Evolutionary conservation across 148 eudicot genomes (phyloP).

Genomic region (Linanthus parryae): DNA sequence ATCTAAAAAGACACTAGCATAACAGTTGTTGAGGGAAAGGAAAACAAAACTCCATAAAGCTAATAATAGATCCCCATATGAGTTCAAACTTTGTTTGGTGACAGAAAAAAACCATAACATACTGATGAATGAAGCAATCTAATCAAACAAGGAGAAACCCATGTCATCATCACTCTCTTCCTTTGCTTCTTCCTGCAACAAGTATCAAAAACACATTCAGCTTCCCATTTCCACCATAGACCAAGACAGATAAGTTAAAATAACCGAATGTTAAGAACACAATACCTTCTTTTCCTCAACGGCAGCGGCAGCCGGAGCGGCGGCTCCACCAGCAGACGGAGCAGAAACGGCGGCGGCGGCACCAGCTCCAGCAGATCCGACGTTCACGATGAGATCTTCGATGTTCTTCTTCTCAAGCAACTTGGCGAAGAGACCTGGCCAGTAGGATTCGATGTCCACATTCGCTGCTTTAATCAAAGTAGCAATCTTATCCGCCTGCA

Average conservation of each 20-base stretch:
- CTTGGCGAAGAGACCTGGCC: conserved; percentile 62
- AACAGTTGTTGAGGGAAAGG: too few species aligned
- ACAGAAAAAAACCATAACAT: too few species aligned
- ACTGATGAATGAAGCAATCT: conserved; percentile 2
- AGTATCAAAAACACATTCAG: not conserved
- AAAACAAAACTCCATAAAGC: too few species aligned
- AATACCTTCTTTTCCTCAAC: conserved; percentile 46
- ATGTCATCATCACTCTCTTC: conserved; percentile 27
- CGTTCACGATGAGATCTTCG: conserved; percentile 54
- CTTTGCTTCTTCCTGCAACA: conserved; percentile 22
- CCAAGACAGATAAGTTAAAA: not conserved
- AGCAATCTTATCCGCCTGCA: conserved; percentile 54
- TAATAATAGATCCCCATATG: too few species aligned
- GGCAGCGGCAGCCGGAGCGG: conserved; percentile 53
- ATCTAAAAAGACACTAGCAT: too few species aligned
- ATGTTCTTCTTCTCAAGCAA: conserved; percentile 50
- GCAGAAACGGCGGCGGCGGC: conserved; percentile 24
- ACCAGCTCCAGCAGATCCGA: conserved; percentile 59
- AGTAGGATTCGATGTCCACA: conserved; percentile 42
- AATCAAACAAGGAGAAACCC: conserved; percentile 28
- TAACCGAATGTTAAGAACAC: not conserved
- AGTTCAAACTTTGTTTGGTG: too few species aligned
- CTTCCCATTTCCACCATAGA: not conserved
- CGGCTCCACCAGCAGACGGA: conserved; percentile 31
- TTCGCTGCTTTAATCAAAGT: conserved; percentile 40